Conservation (phyloP, 495 filamentous ascomycete species). For the Aspergillus diversus region DNA sequence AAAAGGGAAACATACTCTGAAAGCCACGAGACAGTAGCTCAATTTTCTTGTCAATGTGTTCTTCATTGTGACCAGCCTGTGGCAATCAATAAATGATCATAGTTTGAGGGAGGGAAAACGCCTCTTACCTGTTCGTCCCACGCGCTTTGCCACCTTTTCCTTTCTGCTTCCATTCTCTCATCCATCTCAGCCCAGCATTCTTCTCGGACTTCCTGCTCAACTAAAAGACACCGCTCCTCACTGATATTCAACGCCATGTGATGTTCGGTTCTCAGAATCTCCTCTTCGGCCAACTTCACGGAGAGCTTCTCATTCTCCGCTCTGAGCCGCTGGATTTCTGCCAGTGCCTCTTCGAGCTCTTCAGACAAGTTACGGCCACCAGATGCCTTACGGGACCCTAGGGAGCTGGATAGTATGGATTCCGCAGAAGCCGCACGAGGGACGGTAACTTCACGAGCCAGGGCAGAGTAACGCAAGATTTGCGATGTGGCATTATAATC, state of each 20-base stretch:
- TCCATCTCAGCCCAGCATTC: conserved; percentile 90
- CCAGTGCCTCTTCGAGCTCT: conserved; percentile 74
- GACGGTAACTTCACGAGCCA: conserved; percentile 91
- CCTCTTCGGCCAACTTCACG: conserved; percentile 62
- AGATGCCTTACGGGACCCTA: conserved; percentile 36
- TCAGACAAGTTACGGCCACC: conserved; percentile 59
- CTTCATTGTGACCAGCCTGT: conserved; percentile 63
- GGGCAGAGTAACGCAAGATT: conserved; percentile 91
- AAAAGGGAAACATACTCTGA: conserved; percentile 45
- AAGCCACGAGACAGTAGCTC: conserved; percentile 79
- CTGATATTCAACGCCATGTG: conserved; percentile 58
- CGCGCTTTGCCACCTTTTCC: conserved; percentile 73
- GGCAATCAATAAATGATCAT: conserved; percentile 24
- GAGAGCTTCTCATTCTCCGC: conserved; percentile 71
- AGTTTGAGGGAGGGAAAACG: too few species aligned
- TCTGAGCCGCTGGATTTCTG: conserved; percentile 73
- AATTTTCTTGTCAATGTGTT: conserved; percentile 87
- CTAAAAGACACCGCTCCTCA: conserved; percentile 67
- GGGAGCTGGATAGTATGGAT: conserved; percentile 57
- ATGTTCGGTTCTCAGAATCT: conserved; percentile 58
- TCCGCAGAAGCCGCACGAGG: conserved; percentile 79
- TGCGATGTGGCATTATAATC: conserved; percentile 97
- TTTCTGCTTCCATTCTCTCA: conserved; percentile 68
- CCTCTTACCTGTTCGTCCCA: conserved; percentile 70
- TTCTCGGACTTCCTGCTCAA: conserved; percentile 88